phyloP scores from a whole-genome alignment of 2,329 filamentous ascomycete species.

The Talaromyces sp. region DNA sequence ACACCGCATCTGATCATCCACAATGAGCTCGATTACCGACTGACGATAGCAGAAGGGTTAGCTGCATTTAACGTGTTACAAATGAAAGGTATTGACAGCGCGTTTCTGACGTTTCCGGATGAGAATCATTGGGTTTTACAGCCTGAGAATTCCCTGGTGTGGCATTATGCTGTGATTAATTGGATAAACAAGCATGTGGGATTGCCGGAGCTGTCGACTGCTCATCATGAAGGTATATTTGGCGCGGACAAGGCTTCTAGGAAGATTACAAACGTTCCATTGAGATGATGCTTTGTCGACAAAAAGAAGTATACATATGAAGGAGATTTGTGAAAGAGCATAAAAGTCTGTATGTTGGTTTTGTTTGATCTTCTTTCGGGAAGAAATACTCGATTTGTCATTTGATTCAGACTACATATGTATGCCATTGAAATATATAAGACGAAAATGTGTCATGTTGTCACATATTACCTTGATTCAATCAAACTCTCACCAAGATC shows the following conservation, averaged over 20 bases:
- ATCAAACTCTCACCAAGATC: neutral
- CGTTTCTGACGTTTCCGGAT: constrained; percentile 75
- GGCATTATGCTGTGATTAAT: constrained; percentile 78
- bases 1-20: constrained; percentile 90
- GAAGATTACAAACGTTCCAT: constrained; percentile 5
- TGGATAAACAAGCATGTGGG: constrained; percentile 64
- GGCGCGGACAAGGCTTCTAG: neutral
- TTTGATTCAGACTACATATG: neutral
- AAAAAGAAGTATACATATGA: neutral
- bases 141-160: constrained; percentile 82
- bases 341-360: neutral
- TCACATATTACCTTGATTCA: neutral
- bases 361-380: neutral
- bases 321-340: neutral
- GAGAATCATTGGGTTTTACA: constrained; percentile 83
- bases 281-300: constrained; percentile 5
- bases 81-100: constrained; percentile 66
- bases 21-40: constrained; percentile 80
- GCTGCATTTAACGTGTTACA: constrained; percentile 84
- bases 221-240: constrained; percentile 11
- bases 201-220: constrained; percentile 39
- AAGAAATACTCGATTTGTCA: neutral
- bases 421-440: neutral
- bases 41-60: constrained; percentile 79
- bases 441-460: neutral